Percentiles rank a stretch among this genome's conserved stretches.
Evolutionary conservation across 345 rosid genomes (phyloP).

Genomic region (Firmiana major): DNA sequence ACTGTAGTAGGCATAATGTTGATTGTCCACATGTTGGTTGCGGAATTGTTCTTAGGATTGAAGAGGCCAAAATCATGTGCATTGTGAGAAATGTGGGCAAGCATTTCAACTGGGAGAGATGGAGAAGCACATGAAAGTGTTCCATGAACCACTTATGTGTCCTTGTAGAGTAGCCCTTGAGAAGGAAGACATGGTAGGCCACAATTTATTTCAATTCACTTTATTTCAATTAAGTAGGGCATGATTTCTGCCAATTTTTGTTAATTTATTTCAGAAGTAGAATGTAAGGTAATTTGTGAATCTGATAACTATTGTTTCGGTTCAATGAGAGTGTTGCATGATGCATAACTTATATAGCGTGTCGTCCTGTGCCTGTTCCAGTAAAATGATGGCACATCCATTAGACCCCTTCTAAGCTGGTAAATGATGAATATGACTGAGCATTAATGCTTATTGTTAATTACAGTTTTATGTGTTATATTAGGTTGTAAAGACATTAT

Average conservation of each 20-base stretch:
- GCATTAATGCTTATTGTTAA: neutral
- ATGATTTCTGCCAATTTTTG: neutral
- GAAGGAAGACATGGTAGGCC: conserved; percentile 81
- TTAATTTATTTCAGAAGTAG: neutral
- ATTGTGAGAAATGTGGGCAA: conserved; percentile 88
- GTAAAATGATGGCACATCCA: neutral
- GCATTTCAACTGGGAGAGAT: conserved; percentile 74
- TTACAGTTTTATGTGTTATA: neutral
- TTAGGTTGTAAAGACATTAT: neutral
- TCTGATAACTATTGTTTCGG: neutral
- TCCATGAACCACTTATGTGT: conserved; percentile 78
- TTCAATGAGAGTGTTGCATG: neutral
- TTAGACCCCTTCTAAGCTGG: neutral
- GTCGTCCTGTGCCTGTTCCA: neutral
- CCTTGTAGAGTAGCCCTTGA: conserved; percentile 81
- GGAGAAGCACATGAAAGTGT: conserved; percentile 88
- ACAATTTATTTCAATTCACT: neutral
- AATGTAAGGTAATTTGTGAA: neutral
- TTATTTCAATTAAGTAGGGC: neutral
- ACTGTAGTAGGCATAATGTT: conserved; percentile 76
- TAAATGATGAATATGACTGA: neutral
- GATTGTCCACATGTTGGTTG: conserved; percentile 70
- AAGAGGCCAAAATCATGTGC: conserved; percentile 72
- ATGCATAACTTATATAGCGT: neutral
- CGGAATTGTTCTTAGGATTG: conserved; percentile 69